Evolutionary conservation across 2,329 filamentous ascomycete genomes (phyloP), one percentile per base, ranked within the genome.

Genomic region (Calonectria naviculata): DNA sequence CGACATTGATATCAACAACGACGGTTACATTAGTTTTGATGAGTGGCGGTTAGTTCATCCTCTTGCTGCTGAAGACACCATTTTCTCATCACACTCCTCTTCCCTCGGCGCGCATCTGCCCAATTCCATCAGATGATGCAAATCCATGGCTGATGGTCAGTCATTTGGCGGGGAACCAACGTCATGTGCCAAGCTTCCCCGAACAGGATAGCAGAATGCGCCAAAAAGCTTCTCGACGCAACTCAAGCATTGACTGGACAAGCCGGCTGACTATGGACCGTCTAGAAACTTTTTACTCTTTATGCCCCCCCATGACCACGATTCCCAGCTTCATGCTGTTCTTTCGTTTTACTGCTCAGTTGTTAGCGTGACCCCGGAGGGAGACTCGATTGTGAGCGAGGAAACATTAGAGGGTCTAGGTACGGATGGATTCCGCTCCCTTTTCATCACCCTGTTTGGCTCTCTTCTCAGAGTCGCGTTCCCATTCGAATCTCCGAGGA

Each of bases 401-500:
- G 95, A 98, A 82, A 93, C 93, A 81, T 90, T 98, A 80, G 91
- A 97, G 89, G 94, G 95, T 86, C 88, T 97, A 95, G 96, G 96
- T 98, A 98, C 89, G 91, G 89, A 88, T 83, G 86, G 85, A 84
- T 81, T 80, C 76, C 79, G 80, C 78, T 82, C 80, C 75, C 89
- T 95, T 90, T 86, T 93, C 83, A 88, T 90, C 83, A 88, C 89
- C 85, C 87, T 95, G 79, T 94, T 95, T 88, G 93, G 93, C 85
- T 92, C 92, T 81, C 88, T 96, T 80, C 86, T 94, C 80, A 89
- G 91, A 84, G 88, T 94, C 81, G 91, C 91, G 80, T 87, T 84
- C 82, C 85, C 88, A 77, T 77, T 80, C 75, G 82, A 81, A 70
- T 74, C 76, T 70, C 77, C 83, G 62, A 75, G 69, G 74, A 80